Evolutionary conservation across 2,329 filamentous ascomycete genomes (phyloP), one percentile per base, ranked within the genome.

Genomic region (Fusarium illudens): DNA sequence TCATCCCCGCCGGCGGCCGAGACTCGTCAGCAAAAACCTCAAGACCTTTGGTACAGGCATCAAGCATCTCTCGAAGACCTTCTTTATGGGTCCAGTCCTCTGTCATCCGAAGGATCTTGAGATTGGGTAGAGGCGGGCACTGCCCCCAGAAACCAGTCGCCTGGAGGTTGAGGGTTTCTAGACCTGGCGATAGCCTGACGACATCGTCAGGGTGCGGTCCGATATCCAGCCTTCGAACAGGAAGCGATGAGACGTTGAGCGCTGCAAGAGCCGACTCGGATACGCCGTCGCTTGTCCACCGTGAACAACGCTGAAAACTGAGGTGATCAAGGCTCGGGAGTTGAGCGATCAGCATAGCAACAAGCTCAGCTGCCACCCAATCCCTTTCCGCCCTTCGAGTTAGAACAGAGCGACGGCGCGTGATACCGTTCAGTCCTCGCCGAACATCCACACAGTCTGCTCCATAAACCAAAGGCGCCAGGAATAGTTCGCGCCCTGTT

Each of bases 331-430:
- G 29, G 12, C 49, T 61, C 10, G 52, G 58, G 20, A 64, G 48
- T 29, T 61, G 58, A n/a, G 61, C 58, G 15, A 61, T 34, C 10
- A 61, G 20, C 48, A 58, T 57, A 22, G 48, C 58, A 10, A 39
- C 22, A n/a, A 61, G 27, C 51, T 64, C 61, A 17, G 46, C 30
- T 22, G 48, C 33, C 19, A 34, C 32, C n/a, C 37, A 56, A 15
- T 29, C 5, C 19, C 33, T 39, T 5, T 32, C 42, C 44, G 42
- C 27, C 22, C 22, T 27, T 46, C 22, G 42, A 46, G 22, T 46
- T 12, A 6, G 9, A 46, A 12, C 42, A 27, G 17, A 9, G 42
- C 22, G 22, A 46, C 2, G 17, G 15, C 34, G 10, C 42, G 17
- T 2, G 25, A 15, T 5, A 22, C 12, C 6, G 11, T 4, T 46